phyloP scores from a whole-genome alignment of 2,329 filamentous ascomycete species.

The Stachybotrys chartarum region DNA sequence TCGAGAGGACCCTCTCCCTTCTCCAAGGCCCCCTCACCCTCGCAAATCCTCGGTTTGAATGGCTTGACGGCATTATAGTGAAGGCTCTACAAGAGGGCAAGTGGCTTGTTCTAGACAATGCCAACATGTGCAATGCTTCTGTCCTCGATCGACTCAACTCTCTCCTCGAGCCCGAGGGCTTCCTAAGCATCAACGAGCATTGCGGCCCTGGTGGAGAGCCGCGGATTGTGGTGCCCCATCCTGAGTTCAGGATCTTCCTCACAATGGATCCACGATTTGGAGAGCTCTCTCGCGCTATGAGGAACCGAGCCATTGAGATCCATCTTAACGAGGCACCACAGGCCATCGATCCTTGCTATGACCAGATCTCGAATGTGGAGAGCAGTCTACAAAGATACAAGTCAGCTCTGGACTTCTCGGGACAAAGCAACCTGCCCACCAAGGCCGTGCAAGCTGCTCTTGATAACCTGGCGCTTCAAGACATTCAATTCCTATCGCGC shows the following conservation, averaged over 20 bases:
- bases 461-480: conserved; percentile 40
- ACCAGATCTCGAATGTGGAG: conserved; percentile 39
- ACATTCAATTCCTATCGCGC: conserved; percentile 31
- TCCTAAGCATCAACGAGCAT: conserved; percentile 88
- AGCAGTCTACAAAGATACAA: conserved; percentile 41
- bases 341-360: conserved; percentile 21
- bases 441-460: conserved; percentile 27
- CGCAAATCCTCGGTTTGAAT: conserved; percentile 80
- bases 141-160: conserved; percentile 94
- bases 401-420: conserved; percentile 23
- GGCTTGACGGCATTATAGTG: conserved; percentile 89
- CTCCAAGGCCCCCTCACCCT: conserved; percentile 48
- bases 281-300: conserved; percentile 91
- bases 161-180: conserved; percentile 82
- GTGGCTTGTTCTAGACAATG: conserved; percentile 95
- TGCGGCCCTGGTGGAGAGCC: conserved; percentile 75
- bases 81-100: conserved; percentile 78
- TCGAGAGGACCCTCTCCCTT: conserved; percentile 41
- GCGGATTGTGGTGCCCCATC: conserved; percentile 72
- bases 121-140: conserved; percentile 91
- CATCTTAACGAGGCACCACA: conserved; percentile 52
- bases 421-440: conserved; percentile 13
- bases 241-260: conserved; percentile 84
- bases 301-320: conserved; percentile 89
- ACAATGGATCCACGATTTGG: conserved; percentile 90